Conservation (phyloP, 495 filamentous ascomycete genomes). For the Aspergillus mulundensis region DNA sequence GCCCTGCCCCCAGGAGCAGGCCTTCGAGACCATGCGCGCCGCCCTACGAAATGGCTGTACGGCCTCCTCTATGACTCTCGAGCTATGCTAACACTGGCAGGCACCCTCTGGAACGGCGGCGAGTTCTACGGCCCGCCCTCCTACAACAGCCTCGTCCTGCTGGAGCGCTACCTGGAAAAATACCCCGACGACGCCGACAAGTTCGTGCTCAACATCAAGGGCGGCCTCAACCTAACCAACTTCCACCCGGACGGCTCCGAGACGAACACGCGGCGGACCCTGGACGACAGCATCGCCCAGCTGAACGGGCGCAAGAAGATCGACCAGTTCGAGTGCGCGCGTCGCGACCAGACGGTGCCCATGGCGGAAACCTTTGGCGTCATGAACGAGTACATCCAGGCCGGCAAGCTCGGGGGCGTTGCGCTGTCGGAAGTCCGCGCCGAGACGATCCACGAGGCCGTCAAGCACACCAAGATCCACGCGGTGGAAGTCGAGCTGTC, state of each 20-base stretch:
- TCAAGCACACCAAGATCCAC: slow-evolving; percentile 35
- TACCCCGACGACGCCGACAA: slow-evolving; percentile 59
- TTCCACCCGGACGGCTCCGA: slow-evolving; percentile 54
- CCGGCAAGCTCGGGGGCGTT: slow-evolving; percentile 77
- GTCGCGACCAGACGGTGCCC: slow-evolving; percentile 62
- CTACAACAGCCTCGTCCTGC: slow-evolving; percentile 58
- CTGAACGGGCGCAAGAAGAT: slow-evolving; percentile 73
- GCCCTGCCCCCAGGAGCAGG: slow-evolving; percentile 54
- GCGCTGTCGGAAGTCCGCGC: slow-evolving; percentile 68
- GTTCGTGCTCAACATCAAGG: slow-evolving; percentile 59
- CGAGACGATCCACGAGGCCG: slow-evolving; percentile 68
- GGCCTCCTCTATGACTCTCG: not conserved
- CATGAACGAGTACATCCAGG: slow-evolving; percentile 62
- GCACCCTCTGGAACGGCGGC: slow-evolving; percentile 77
- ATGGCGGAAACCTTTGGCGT: slow-evolving; percentile 55
- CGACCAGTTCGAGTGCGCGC: slow-evolving; percentile 76
- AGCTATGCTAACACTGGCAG: no score
- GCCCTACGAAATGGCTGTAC: slow-evolving; percentile 54
- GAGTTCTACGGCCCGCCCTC: slow-evolving; percentile 74
- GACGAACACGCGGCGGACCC: slow-evolving; percentile 56
- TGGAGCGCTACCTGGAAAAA: slow-evolving; percentile 56
- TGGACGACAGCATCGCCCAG: slow-evolving; percentile 57
- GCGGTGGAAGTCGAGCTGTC: slow-evolving; percentile 79
- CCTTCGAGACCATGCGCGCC: slow-evolving; percentile 64
- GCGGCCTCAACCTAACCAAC: slow-evolving; percentile 36